Evolutionary conservation across 345 rosid species (phyloP), one percentile per base, ranked within the genome.

Genomic region (Schrenkiella parvula): DNA sequence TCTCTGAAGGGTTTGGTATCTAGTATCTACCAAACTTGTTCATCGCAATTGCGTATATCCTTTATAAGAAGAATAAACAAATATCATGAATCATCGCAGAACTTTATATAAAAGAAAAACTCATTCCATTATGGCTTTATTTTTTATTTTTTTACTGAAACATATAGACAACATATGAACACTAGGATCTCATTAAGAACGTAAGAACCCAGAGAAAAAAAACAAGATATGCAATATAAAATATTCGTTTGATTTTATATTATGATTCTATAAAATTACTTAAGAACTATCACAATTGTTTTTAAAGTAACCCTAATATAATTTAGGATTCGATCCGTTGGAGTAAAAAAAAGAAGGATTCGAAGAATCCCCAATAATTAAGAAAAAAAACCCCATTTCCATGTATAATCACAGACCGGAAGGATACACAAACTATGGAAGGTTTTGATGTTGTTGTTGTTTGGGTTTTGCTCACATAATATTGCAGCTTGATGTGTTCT

Each of bases 401-500:
- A 82, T 77, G 89, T 85, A 82, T 79, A 74, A 75, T 68, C 79
- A 75, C 74, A 75, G 74, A 66, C 66, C 48, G 15, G 66, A 68
- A 46, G 73, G 73, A 70, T 70, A 26, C 71, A 69, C 71, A 70
- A 70, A 70, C 75, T 70, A 69, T 38, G 64, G 66, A 64, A 21
- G n/a, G 60, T 47, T 54, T 44, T 62, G 31, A 53, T 74, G 70
- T 75, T 26, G 35, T 19, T 42, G 58, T 61, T 38, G 5, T 39
- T 18, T 51, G 31, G 62, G 47, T 12, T 39, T 59, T 32, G 50
- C 42, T 91, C 93, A 93, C 97, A 93, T 90, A 32, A 93, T 84
- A 77, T 50, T 87, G 88, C 98, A 93, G 80, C 91, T 87, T 26
- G 93, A 87, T 37, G 98, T 82, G 78, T 93, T 85, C 83, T 93